Percentiles rank a stretch among this genome's conserved stretches.
phyloP scores from a whole-genome alignment of 176 grass and related monocot species.

The Triticum monococcum region DNA sequence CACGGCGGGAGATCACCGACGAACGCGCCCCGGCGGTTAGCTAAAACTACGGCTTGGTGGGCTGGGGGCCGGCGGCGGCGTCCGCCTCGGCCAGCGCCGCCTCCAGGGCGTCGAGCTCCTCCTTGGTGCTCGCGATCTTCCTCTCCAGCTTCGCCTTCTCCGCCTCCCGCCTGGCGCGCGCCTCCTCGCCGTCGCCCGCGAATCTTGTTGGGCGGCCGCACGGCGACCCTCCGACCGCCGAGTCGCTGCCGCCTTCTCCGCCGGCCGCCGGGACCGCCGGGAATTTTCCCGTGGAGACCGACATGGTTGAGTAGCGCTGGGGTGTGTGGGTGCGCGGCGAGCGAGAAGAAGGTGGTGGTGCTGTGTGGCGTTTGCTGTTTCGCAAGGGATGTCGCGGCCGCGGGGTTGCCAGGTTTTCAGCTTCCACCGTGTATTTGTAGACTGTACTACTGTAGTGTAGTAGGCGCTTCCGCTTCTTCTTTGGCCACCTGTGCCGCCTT shows the following conservation, averaged over 20 bases:
- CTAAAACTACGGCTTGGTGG: background rate
- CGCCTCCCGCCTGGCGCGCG: background rate
- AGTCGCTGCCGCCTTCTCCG: background rate
- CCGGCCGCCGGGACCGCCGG: background rate
- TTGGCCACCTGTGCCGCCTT: background rate
- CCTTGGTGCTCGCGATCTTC: constrained; percentile 11
- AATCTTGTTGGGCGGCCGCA: background rate
- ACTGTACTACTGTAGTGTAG: no score
- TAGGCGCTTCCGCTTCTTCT: background rate
- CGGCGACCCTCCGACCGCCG: background rate
- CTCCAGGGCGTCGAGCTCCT: constrained; percentile 20
- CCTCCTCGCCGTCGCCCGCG: background rate
- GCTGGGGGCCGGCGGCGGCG: background rate
- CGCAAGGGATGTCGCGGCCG: background rate
- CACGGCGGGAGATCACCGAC: background rate
- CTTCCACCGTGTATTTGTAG: background rate
- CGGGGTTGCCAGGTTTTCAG: background rate
- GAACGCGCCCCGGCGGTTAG: background rate
- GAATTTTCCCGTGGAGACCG: background rate
- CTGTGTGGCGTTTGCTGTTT: background rate
- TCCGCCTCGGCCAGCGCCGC: background rate
- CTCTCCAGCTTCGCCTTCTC: constrained; percentile 18
- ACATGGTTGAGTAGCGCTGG: background rate
- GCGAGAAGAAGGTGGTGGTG: background rate
- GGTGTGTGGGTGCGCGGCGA: background rate